Evolutionary conservation across 345 rosid genomes (phyloP).

Genomic region (Adansonia digitata): DNA sequence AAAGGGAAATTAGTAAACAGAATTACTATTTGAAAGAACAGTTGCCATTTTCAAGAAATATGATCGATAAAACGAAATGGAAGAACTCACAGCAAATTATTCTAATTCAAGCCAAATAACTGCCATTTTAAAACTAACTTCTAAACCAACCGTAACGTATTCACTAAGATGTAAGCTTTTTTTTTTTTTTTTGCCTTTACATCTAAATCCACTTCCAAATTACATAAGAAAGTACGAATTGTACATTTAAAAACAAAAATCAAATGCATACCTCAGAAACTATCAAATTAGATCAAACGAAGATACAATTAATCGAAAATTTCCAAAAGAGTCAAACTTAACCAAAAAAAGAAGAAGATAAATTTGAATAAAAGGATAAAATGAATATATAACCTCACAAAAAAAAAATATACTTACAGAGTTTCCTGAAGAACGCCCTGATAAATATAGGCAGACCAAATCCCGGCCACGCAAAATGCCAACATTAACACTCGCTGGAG

Average conservation of each 20-base stretch:
- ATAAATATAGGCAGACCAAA: constrained; percentile 92
- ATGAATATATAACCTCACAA: too few species aligned
- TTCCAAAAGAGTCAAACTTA: background rate
- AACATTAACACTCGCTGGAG: constrained; percentile 60
- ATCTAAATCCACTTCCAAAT: background rate
- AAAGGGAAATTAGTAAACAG: background rate
- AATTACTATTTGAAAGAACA: background rate
- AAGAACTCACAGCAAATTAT: background rate
- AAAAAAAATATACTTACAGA: constrained; percentile 41
- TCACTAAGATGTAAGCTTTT: background rate
- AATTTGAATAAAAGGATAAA: background rate
- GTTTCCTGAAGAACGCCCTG: constrained; percentile 96
- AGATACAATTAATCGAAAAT: background rate
- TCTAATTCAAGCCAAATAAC: background rate
- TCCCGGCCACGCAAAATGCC: constrained; percentile 86
- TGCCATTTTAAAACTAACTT: background rate
- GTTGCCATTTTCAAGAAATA: background rate
- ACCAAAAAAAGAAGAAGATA: background rate
- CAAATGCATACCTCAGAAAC: background rate
- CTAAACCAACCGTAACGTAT: background rate
- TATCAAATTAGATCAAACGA: background rate
- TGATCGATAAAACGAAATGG: background rate
- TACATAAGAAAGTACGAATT: background rate
- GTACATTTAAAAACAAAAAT: background rate
- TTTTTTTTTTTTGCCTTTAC: background rate